phyloP scores from a whole-genome alignment of 495 filamentous ascomycete genomes.

The Aspergillus sparsus region DNA sequence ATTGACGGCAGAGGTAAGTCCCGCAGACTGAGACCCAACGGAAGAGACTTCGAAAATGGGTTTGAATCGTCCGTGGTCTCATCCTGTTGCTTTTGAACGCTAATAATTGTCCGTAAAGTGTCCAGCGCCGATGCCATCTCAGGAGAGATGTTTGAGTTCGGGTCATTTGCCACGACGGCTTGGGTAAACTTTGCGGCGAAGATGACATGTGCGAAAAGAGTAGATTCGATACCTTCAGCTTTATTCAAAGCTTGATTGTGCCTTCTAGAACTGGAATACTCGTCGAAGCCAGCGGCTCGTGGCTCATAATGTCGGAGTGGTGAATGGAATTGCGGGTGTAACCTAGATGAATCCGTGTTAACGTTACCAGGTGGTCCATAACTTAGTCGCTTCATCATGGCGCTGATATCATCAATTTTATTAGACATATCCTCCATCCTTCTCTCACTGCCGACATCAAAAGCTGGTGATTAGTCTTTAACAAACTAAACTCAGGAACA shows the following conservation, averaged over 20 bases:
- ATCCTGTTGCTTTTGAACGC: conserved; percentile 12
- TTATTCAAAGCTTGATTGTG: not conserved
- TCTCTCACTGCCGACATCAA: conserved; percentile 3
- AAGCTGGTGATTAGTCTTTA: too few relatives aligned
- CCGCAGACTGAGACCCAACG: conserved; percentile 8
- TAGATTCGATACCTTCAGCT: conserved; percentile 13
- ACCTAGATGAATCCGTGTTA: not conserved
- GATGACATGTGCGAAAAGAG: conserved; percentile 17
- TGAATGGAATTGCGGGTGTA: not conserved
- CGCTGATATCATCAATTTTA: conserved; percentile 19
- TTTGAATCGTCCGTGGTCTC: conserved; percentile 12
- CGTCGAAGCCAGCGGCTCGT: not conserved
- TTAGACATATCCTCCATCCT: conserved; percentile 11
- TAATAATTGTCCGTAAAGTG: not conserved
- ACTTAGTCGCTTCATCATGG: conserved; percentile 14
- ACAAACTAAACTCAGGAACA: not conserved
- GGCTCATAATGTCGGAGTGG: not conserved
- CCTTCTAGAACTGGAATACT: not conserved
- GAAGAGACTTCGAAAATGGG: conserved; percentile 12
- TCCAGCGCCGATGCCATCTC: conserved; percentile 14
- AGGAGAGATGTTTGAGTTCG: not conserved
- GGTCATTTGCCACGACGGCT: conserved; percentile 3
- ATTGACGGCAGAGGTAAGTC: conserved; percentile 17
- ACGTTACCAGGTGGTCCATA: conserved; percentile 8
- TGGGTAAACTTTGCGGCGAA: conserved; percentile 15